Percentiles rank a stretch among this genome's conserved stretches.
These are phyloP conservation scores for Rheum nobile DNA, from an alignment of 148 eudicot species.

Conservation along the genomic window DNA sequence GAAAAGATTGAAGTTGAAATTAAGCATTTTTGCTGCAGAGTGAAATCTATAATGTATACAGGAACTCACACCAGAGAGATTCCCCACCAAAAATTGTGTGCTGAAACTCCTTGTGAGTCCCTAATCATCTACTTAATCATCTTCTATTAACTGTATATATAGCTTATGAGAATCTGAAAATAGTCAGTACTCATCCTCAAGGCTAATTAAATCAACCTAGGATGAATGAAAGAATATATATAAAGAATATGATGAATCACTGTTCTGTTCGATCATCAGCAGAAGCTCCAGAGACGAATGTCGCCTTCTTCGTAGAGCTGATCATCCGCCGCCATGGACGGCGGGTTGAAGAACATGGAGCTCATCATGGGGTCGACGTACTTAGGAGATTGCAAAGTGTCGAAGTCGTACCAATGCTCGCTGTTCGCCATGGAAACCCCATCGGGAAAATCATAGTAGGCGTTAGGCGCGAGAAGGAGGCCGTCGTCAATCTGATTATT, in stretches of 20 bases:
- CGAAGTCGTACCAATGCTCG: slow-evolving; percentile 42
- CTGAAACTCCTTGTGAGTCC: neutral
- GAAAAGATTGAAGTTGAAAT: no score
- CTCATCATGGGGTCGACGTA: slow-evolving; percentile 34
- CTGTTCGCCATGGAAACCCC: slow-evolving; percentile 6
- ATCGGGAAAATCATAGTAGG: neutral
- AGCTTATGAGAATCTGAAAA: neutral
- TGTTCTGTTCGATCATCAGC: slow-evolving; percentile 18
- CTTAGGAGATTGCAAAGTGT: slow-evolving; percentile 32
- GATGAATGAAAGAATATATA: slow-evolving; percentile 6
- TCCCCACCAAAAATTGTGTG: slow-evolving; percentile 2
- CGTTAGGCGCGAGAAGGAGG: slow-evolving; percentile 8
- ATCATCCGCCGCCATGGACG: slow-evolving; percentile 23
- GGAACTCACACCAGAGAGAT: slow-evolving; percentile 4
- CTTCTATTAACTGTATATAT: neutral
- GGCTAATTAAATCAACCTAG: neutral
- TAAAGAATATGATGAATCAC: neutral
- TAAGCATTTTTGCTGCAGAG: neutral
- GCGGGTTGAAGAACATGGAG: slow-evolving; percentile 42
- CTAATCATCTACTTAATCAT: neutral
- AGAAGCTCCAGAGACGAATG: slow-evolving; percentile 64
- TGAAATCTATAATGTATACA: neutral
- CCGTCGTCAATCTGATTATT: slow-evolving; percentile 18
- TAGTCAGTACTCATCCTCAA: neutral
- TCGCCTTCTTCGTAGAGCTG: slow-evolving; percentile 51